Evolutionary conservation across 2,329 filamentous ascomycete species (phyloP), one percentile per base, ranked within the genome.

Genomic region (Thelonectria blattea): DNA sequence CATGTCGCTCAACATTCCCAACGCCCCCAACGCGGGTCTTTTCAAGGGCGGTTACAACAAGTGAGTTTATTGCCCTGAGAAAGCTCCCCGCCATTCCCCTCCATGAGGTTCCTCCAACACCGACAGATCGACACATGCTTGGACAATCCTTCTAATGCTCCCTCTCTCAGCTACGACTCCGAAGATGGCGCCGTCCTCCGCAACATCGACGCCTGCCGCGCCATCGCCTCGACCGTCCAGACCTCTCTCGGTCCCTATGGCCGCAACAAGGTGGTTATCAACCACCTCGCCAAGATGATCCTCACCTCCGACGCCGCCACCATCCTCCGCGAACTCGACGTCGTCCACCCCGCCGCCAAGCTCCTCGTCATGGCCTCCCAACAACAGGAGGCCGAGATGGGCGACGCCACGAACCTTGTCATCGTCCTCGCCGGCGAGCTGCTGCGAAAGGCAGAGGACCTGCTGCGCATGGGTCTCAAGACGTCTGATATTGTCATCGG

Each of bases 271-370:
- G 93, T 99, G 75, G 92, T 99, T 81, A 98, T 99, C 85, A 99
- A 99, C 84, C 96, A 99, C 81, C 85, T 99, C 65, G 92, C 97
- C 79, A 99, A 99, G 85, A 97, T 99, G 95, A 96, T 97, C 72
- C 85, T 99, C 67, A 99, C 96, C 70, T 98, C 93, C 62, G 95
- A 99, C 75, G 95, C 95, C 67, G 95, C 95, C 68, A 98, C 95
- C 45, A 99, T 99, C 75, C 86, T 99, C 71, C 90, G 93, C 74
- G 96, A 99, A 82, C 88, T 99, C 77, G 95, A 99, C 74, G 95
- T 99, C 65, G 93, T 99, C 58, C 95, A 99, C 82, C 95, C 96
- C 64, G 95, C 95, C 59, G 96, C 95, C 52, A 99, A 99, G 82
- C 85, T 99, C 66, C 83, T 99, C 55, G 95, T 99, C 71, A 99